Percentiles rank a stretch among this genome's conserved stretches.
Conservation (phyloP, 805 yeast genomes). For the Nakazawaea pomicola region DNA sequence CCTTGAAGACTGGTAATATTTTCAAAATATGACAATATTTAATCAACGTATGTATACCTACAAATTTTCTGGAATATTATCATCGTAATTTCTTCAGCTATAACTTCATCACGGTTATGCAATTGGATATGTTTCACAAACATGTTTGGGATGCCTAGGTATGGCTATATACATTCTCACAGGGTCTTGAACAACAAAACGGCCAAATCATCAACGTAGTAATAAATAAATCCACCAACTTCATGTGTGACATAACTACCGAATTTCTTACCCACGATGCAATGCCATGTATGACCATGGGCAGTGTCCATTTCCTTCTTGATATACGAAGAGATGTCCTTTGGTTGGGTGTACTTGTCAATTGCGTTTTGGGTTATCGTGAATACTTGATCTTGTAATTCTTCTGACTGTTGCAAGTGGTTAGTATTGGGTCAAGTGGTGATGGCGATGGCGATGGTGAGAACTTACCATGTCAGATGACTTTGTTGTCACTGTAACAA, state of each 20-base stretch:
- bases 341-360: conserved; percentile 27
- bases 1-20: conserved; percentile 19
- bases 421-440: background rate
- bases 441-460: background rate
- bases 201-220: conserved; percentile 66
- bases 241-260: conserved; percentile 77
- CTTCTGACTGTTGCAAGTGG: conserved; percentile 33
- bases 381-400: conserved; percentile 40
- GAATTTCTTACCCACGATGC: conserved; percentile 72
- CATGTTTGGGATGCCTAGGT: no score
- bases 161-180: conserved; percentile 23
- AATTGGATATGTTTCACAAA: no score
- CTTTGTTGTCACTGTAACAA: background rate
- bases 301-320: conserved; percentile 61
- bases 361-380: background rate
- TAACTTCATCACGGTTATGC: no score
- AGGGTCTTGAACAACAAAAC: conserved; percentile 67
- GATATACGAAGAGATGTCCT: conserved; percentile 60
- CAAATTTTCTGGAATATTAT: no score
- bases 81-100: no score
- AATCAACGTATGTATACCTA: no score
- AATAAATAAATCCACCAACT: conserved; percentile 66
- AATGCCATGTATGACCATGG: conserved; percentile 76
- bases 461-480: background rate
- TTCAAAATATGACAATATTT: conserved; percentile 16